Evolutionary conservation across 139 green algal genomes (phyloP).

Genomic region (Asterochloris erici): DNA sequence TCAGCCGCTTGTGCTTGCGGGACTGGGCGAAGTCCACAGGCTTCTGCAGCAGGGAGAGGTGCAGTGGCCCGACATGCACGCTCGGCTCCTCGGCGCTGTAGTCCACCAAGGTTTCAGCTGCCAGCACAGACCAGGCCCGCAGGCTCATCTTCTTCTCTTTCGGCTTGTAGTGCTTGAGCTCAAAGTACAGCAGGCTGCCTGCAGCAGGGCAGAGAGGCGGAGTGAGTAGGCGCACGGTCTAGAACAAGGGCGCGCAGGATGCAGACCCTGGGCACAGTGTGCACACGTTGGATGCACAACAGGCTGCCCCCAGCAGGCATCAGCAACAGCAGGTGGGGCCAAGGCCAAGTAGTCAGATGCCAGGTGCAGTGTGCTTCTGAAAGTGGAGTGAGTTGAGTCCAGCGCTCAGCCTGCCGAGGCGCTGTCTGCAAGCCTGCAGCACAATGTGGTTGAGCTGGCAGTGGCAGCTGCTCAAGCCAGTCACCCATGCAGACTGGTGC

Average conservation of each 20-base stretch:
- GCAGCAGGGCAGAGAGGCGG: not conserved
- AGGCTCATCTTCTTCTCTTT: constrained; percentile 37
- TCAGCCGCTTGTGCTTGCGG: constrained; percentile 13
- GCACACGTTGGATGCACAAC: too few relatives aligned
- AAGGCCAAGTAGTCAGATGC: too few relatives aligned
- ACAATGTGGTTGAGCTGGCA: too few relatives aligned
- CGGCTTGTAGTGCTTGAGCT: constrained; percentile 50
- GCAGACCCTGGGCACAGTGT: not conserved
- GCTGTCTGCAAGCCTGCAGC: too few relatives aligned
- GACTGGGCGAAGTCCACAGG: constrained; percentile 1
- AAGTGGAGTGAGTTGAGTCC: too few relatives aligned
- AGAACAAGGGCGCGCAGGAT: not conserved
- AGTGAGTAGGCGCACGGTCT: not conserved
- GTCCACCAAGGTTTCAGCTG: not conserved
- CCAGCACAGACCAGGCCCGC: constrained; percentile 32
- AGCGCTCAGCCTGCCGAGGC: too few relatives aligned
- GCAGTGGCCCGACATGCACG: constrained; percentile 11
- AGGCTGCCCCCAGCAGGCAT: too few relatives aligned
- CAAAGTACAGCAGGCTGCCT: constrained; percentile 36
- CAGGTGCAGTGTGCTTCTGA: too few relatives aligned
- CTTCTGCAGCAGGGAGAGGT: constrained; percentile 15
- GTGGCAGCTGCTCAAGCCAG: too few relatives aligned
- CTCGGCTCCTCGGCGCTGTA: not conserved
- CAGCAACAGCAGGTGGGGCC: too few relatives aligned
- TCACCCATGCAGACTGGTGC: too few relatives aligned